A percentile compares a stretch with the other conserved stretches of the same genome.
phyloP scores from a whole-genome alignment of 345 rosid species.

The Aquilaria yunnanensis region DNA sequence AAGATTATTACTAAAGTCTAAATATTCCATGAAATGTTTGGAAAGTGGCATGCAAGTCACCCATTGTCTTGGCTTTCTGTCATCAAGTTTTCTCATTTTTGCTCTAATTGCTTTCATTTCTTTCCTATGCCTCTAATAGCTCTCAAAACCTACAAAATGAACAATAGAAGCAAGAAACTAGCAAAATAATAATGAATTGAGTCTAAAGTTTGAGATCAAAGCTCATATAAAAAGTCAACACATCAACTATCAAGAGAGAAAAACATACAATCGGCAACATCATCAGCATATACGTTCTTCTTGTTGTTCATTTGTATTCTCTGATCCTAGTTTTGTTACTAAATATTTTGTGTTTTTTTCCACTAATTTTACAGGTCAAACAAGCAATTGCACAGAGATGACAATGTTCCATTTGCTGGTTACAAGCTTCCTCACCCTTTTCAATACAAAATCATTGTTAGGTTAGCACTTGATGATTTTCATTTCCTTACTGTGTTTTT shows the following conservation, averaged over 20 bases:
- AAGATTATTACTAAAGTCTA: too few species aligned
- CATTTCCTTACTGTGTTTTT: not conserved
- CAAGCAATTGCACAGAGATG: constrained; percentile 94
- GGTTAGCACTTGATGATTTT: constrained; percentile 33
- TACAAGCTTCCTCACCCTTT: constrained; percentile 97
- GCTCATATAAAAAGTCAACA: too few species aligned
- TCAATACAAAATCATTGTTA: constrained; percentile 78
- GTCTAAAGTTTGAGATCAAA: too few species aligned
- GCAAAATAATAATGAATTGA: too few species aligned
- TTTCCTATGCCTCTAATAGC: too few species aligned
- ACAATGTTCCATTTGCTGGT: constrained; percentile 88
- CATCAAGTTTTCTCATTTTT: too few species aligned
- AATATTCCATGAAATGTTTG: too few species aligned
- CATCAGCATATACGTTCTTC: constrained; percentile 49
- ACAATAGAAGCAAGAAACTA: too few species aligned
- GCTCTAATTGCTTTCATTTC: too few species aligned
- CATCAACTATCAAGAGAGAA: constrained; percentile 35
- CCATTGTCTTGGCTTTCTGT: too few species aligned
- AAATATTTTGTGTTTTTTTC: not conserved
- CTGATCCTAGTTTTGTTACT: not conserved
- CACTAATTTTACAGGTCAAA: not conserved
- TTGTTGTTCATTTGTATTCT: not conserved
- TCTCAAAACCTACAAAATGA: too few species aligned
- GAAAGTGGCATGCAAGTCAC: too few species aligned
- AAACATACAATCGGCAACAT: constrained; percentile 88